Base-by-base conservation (phyloP, 179 eudicot genomes). In the Beta macrorhiza region DNA sequence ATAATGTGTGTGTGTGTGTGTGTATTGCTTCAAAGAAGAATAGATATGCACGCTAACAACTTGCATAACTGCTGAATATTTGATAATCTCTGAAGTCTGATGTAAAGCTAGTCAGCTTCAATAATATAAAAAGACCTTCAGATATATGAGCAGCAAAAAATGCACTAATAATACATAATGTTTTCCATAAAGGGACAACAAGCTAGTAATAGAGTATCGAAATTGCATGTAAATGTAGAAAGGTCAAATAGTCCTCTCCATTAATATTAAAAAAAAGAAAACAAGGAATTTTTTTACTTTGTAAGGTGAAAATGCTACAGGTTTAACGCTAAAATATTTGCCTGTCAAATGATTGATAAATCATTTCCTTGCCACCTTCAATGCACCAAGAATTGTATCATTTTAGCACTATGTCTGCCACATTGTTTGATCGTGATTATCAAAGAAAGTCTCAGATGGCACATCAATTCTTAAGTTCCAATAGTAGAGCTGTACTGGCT, bases 21-120 rank as follows among this genome's bases (percentile, higher is more conserved):
- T 37, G 42, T 37, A 37, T 37, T 37, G 42, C 42, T 37, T 37
- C 42, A 37, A 37, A 37, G 42, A 37, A 37, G 3, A 37, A 37
- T 37, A 37, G 42, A 3, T 37, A 57, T 29, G 58, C 11, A 12
- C n/a, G 32, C 75, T 52, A 56, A 32, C 14, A 74, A 32, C 62
- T 14, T 55, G 77, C 47, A 56, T 29, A 55, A 25, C 19, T 56
- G n/a, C 51, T 14, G 59, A 73, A 29, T 55, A 13, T 22, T 25
- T 73, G 0, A 22, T 8, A 42, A 7, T 1, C 1, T 15, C 42
- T 37, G 42, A 37, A 37, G 42, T 68, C 22, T 68, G 52, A 49
- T 72, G 67, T 63, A 22, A 63, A 63, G 67, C 67, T 63, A 63
- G 32, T 63, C 67, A 63, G 20, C 67, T 64, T 64, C 37, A 29